Evolutionary conservation across 176 grass and related monocot genomes (phyloP).

Genomic region (maize (Zea mays)): Zm-B73-REFERENCE-NAM-5.0 NC_050103.1:78090501-78091000

Average conservation of each 20-base stretch:
- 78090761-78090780: slow-evolving; percentile 43
- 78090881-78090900: neutral
- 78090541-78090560: slow-evolving; percentile 11
- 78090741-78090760: slow-evolving; percentile 27
- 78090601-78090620: slow-evolving; percentile 30
- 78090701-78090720: slow-evolving; percentile 12
- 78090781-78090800: slow-evolving; percentile 27
- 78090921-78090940: slow-evolving; percentile 24
- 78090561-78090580: slow-evolving; percentile 32
- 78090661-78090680: slow-evolving; percentile 37
- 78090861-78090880: slow-evolving; percentile 10
- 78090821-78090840: slow-evolving; percentile 4
- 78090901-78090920: slow-evolving; percentile 8
- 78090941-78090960: neutral
- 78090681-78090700: slow-evolving; percentile 29
- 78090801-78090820: slow-evolving; percentile 35
- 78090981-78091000: slow-evolving; percentile 1
- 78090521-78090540: slow-evolving; percentile 8
- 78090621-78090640: slow-evolving; percentile 41
- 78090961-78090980: neutral
- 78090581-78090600: slow-evolving; percentile 40
- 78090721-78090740: slow-evolving; percentile 33
- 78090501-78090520: neutral
- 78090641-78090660: slow-evolving; percentile 27
- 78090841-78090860: slow-evolving; percentile 2